Evolutionary conservation across 1,284 basidiomycete genomes (phyloP).

Genomic region (Microbotryum lychnidis-dioicae): DNA sequence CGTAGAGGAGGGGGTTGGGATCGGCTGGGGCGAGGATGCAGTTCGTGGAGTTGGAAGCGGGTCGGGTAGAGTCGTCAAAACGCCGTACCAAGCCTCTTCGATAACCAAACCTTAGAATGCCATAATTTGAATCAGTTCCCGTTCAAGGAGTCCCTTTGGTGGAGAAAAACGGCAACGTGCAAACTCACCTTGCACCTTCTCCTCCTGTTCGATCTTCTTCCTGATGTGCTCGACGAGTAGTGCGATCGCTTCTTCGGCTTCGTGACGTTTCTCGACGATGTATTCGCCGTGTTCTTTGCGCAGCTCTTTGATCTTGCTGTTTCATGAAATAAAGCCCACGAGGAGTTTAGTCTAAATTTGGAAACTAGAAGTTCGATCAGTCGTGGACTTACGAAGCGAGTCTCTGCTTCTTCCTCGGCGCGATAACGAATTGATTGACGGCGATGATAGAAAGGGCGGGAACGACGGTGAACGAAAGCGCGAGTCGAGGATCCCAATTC

Average conservation of each 20-base stretch:
- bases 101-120: constrained; percentile 57
- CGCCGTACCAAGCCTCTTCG: constrained; percentile 60
- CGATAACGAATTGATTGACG: constrained; percentile 52
- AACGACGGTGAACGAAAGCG: constrained; percentile 48
- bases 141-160: constrained; percentile 7
- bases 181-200: constrained; percentile 39
- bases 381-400: constrained; percentile 45
- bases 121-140: too few relatives aligned
- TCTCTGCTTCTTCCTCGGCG: constrained; percentile 48
- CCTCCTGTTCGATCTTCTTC: constrained; percentile 42
- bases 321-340: background rate
- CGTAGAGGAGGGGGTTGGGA: constrained; percentile 32
- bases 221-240: constrained; percentile 44
- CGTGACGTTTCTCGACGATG: constrained; percentile 51
- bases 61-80: constrained; percentile 14
- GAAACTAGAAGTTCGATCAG: background rate
- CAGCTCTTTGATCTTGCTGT: constrained; percentile 47
- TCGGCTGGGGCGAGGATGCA: too few relatives aligned
- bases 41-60: constrained; percentile 25
- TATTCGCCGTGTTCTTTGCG: constrained; percentile 54
- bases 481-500: constrained; percentile 46
- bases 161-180: background rate
- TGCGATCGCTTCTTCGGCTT: constrained; percentile 51
- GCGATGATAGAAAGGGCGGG: constrained; percentile 50
- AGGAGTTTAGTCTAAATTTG: background rate